phyloP scores from a whole-genome alignment of 176 grass and related monocot species.

The sorghum (Sorghum bicolor) region DNA sequence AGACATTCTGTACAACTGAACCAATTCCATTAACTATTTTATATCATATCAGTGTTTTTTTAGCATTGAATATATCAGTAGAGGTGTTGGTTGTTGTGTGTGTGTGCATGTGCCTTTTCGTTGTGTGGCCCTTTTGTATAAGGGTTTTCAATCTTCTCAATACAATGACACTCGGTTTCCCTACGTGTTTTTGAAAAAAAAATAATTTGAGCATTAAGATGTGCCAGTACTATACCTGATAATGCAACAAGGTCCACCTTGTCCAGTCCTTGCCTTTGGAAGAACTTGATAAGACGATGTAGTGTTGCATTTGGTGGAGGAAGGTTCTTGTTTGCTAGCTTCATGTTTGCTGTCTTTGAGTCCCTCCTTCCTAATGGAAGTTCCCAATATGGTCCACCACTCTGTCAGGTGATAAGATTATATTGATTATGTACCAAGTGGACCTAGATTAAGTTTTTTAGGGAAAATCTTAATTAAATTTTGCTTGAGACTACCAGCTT shows the following conservation, averaged over 20 bases:
- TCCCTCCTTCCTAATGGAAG: conserved; percentile 89
- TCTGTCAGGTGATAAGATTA: conserved; percentile 35
- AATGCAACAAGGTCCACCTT: conserved; percentile 71
- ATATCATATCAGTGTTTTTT: background rate
- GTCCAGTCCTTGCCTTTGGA: conserved; percentile 63
- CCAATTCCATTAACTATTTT: conserved; percentile 9
- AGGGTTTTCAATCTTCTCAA: background rate
- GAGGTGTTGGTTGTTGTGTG: background rate
- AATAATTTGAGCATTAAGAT: background rate
- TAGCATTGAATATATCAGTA: background rate
- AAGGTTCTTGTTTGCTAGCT: conserved; percentile 76
- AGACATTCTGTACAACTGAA: background rate
- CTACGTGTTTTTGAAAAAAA: background rate
- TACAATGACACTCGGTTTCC: background rate
- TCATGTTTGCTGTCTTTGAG: conserved; percentile 70
- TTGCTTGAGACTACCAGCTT: background rate
- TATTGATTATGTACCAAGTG: background rate
- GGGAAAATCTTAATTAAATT: background rate
- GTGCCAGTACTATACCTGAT: conserved; percentile 43
- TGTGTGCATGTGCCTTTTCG: background rate
- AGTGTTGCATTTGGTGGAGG: conserved; percentile 76
- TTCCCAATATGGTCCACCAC: conserved; percentile 78
- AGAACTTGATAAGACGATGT: conserved; percentile 57
- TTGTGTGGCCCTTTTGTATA: background rate
- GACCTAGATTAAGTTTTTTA: background rate